phyloP scores from a whole-genome alignment of 306 rosid species.

The Vigna unguiculata region DNA sequence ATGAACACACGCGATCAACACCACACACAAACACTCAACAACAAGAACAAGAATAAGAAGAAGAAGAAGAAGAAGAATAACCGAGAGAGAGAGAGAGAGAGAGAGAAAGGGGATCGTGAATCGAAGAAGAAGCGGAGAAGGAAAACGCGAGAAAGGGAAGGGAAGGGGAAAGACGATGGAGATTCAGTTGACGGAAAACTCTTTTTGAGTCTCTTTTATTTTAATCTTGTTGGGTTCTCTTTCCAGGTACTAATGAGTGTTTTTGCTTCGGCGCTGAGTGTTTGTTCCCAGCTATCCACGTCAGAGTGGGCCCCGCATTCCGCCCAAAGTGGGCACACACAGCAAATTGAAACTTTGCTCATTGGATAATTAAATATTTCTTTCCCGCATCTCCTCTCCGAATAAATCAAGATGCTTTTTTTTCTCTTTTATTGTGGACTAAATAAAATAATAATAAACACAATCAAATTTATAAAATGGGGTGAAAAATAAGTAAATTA shows the following conservation, averaged over 20 bases:
- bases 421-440: conserved; percentile 8
- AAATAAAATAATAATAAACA: no score
- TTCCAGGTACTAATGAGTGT: conserved; percentile 48
- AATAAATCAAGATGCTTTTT: conserved; percentile 38
- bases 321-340: conserved; percentile 43
- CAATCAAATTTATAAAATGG: not conserved
- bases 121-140: conserved; percentile 1
- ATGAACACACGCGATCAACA: conserved; percentile 44
- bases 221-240: conserved; percentile 28
- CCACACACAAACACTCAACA: not conserved
- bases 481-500: not conserved
- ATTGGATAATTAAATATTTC: conserved; percentile 31
- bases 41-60: not conserved
- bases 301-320: conserved; percentile 43
- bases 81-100: not conserved
- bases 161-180: conserved; percentile 30
- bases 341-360: conserved; percentile 22
- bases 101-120: conserved; percentile 37
- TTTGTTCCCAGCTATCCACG: conserved; percentile 55
- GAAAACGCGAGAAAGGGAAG: not conserved
- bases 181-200: conserved; percentile 46
- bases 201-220: not conserved
- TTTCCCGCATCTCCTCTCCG: not conserved
- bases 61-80: not conserved
- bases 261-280: conserved; percentile 49